Percentiles rank a stretch among this genome's conserved stretches.
phyloP scores from a whole-genome alignment of 345 rosid species.

The Rhizophora mangle region DNA sequence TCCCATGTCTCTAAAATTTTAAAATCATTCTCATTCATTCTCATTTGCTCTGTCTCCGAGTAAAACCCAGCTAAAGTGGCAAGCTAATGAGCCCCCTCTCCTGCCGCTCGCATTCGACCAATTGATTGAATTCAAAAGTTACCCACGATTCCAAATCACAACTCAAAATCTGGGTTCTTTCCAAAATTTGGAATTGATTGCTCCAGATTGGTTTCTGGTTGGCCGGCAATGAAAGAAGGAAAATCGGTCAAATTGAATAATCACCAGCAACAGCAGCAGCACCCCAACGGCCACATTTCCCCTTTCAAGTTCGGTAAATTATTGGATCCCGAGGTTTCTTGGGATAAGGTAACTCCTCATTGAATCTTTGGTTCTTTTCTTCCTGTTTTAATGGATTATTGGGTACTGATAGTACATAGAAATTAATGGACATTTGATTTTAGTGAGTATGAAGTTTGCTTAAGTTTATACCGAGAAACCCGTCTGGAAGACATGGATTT shows the following conservation, averaged over 20 bases:
- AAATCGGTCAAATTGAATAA: conserved; percentile 34
- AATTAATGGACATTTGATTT: too few species aligned
- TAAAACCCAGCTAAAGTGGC: background rate
- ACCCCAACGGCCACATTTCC: conserved; percentile 62
- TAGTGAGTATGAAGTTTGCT: too few species aligned
- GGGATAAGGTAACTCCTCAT: conserved; percentile 67
- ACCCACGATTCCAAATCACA: background rate
- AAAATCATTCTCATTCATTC: too few species aligned
- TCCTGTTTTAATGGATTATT: background rate
- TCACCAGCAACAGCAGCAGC: conserved; percentile 48
- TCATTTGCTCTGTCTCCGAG: too few species aligned
- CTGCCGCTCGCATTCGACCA: background rate
- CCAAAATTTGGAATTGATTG: background rate
- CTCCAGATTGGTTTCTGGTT: background rate
- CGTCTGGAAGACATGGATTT: too few species aligned
- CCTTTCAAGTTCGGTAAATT: conserved; percentile 64
- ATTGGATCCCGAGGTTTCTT: conserved; percentile 84
- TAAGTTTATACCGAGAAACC: too few species aligned
- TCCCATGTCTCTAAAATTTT: too few species aligned
- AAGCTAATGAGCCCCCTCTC: background rate
- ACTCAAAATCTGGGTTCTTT: background rate
- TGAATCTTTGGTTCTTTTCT: background rate
- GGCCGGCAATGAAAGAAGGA: conserved; percentile 29
- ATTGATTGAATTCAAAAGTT: background rate
- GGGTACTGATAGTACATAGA: too few species aligned